Percentiles rank a stretch among this genome's conserved stretches.
phyloP scores from a whole-genome alignment of 768 basidiomycete species.

The Filobasidium floriforme region DNA sequence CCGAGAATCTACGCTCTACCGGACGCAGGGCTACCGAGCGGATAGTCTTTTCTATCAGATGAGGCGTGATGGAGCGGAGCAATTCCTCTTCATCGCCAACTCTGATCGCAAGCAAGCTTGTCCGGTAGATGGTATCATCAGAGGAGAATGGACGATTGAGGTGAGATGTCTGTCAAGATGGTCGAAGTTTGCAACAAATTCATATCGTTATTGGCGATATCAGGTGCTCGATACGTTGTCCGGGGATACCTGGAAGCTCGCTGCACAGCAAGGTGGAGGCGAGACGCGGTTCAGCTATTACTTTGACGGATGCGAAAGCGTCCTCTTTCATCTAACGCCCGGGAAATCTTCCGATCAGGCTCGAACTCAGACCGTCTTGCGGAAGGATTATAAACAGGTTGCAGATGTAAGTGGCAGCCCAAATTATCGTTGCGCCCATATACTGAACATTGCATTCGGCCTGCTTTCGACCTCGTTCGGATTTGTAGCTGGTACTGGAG shows the following conservation, averaged over 20 bases:
- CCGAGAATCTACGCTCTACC: conserved; percentile 25
- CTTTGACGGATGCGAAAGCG: conserved; percentile 29
- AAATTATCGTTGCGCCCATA: too few species aligned
- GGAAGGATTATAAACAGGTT: conserved; percentile 25
- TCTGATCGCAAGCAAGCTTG: conserved; percentile 27
- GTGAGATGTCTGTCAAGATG: background rate
- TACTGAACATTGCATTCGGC: background rate
- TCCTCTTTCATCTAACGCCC: conserved; percentile 18
- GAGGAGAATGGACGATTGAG: conserved; percentile 18
- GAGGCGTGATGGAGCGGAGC: conserved; percentile 26
- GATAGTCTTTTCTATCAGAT: conserved; percentile 30
- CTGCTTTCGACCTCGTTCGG: background rate
- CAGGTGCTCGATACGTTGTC: background rate
- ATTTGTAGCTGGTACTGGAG: background rate
- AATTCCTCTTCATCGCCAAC: conserved; percentile 32
- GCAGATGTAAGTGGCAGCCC: conserved; percentile 14
- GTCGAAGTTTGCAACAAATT: background rate
- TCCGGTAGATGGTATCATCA: conserved; percentile 24
- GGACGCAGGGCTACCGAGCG: conserved; percentile 21
- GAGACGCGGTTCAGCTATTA: conserved; percentile 25
- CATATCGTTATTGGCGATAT: background rate
- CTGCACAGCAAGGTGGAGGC: conserved; percentile 5
- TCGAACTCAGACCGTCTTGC: conserved; percentile 16
- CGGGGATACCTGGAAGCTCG: background rate
- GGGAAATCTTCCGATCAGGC: conserved; percentile 9